Conservation (phyloP, 2,329 filamentous ascomycete genomes). For the Verticillium dahliae region DNA sequence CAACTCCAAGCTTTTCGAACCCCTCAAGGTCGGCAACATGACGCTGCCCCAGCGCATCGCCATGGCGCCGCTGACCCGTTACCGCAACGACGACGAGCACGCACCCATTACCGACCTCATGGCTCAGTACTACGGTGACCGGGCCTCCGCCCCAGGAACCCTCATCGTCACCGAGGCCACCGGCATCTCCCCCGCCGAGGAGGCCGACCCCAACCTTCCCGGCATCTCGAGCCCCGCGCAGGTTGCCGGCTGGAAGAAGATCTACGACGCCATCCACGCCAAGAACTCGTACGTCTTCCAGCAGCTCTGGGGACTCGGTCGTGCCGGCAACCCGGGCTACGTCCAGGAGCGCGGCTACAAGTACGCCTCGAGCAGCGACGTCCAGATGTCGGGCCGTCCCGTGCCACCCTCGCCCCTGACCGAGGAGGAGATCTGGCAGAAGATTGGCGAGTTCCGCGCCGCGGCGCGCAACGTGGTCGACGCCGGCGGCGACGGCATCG, state of each 20-base stretch:
- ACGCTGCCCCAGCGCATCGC: slow-evolving; percentile 37
- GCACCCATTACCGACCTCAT: slow-evolving; percentile 17
- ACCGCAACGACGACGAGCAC: slow-evolving; percentile 35
- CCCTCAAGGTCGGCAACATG: slow-evolving; percentile 31
- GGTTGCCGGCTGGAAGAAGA: slow-evolving; percentile 18
- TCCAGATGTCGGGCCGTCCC: slow-evolving; percentile 16
- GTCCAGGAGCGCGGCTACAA: slow-evolving; percentile 15
- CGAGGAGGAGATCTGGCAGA: slow-evolving; percentile 49
- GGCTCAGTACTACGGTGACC: slow-evolving; percentile 21
- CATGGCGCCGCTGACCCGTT: slow-evolving; percentile 53
- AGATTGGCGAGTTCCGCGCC: slow-evolving; percentile 49
- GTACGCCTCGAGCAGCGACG: slow-evolving; percentile 16
- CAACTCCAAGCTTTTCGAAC: slow-evolving; percentile 30
- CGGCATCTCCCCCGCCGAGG: slow-evolving; percentile 16
- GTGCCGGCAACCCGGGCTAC: slow-evolving; percentile 9
- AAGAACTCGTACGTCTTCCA: slow-evolving; percentile 20
- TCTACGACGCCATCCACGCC: slow-evolving; percentile 20
- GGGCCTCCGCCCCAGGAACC: slow-evolving; percentile 35
- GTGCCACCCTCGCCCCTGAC: slow-evolving; percentile 14
- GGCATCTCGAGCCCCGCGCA: slow-evolving; percentile 33
- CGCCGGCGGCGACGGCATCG: slow-evolving; percentile 39
- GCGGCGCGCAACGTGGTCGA: slow-evolving; percentile 41
- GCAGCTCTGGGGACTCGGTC: slow-evolving; percentile 12
- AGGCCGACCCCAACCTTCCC: slow-evolving; percentile 22
- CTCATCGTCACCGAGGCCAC: slow-evolving; percentile 24